A percentile compares a stretch with the other conserved stretches of the same genome.
These are phyloP conservation scores for Cryptococcus hybrid DNA, from an alignment of 1,284 basidiomycete genomes.

Conservation along the genomic window DNA sequence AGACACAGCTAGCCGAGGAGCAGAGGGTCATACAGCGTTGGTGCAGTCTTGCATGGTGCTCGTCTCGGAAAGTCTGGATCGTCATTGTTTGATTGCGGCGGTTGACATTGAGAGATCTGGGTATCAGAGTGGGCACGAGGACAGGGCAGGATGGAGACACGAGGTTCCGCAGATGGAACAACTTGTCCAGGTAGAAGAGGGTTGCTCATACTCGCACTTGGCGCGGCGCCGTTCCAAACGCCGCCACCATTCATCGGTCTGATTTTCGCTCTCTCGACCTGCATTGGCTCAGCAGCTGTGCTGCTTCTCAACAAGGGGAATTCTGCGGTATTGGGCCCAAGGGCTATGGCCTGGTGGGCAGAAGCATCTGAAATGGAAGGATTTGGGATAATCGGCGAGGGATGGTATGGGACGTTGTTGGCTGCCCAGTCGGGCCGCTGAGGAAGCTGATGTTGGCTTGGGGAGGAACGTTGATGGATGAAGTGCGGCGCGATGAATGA, in stretches of 20 bases:
- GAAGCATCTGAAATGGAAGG: slow-evolving; percentile 10
- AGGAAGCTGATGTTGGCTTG: slow-evolving; percentile 42
- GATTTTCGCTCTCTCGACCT: slow-evolving; percentile 39
- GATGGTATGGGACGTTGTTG: slow-evolving; percentile 45
- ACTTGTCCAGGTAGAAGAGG: neutral
- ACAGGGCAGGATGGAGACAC: slow-evolving; percentile 7
- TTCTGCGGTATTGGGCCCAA: slow-evolving; percentile 25
- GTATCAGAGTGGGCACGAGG: neutral
- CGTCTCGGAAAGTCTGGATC: slow-evolving; percentile 43
- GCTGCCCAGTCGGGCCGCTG: slow-evolving; percentile 46
- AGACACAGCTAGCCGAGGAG: slow-evolving; percentile 6
- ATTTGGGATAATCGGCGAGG: slow-evolving; percentile 19
- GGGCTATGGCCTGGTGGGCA: neutral
- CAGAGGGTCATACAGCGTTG: slow-evolving; percentile 34
- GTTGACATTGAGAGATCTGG: neutral
- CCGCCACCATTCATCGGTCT: slow-evolving; percentile 13
- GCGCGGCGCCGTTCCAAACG: slow-evolving; percentile 32
- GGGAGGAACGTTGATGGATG: slow-evolving; percentile 34
- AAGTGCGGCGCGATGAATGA: slow-evolving; percentile 33
- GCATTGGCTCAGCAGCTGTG: slow-evolving; percentile 43
- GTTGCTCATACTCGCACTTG: neutral
- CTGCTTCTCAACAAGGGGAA: slow-evolving; percentile 33
- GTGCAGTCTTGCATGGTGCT: slow-evolving; percentile 17
- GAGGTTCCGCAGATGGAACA: neutral
- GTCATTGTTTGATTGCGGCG: neutral